Evolutionary conservation across 768 basidiomycete species (phyloP).

Genomic region (Panaeolus papilionaceus): DNA sequence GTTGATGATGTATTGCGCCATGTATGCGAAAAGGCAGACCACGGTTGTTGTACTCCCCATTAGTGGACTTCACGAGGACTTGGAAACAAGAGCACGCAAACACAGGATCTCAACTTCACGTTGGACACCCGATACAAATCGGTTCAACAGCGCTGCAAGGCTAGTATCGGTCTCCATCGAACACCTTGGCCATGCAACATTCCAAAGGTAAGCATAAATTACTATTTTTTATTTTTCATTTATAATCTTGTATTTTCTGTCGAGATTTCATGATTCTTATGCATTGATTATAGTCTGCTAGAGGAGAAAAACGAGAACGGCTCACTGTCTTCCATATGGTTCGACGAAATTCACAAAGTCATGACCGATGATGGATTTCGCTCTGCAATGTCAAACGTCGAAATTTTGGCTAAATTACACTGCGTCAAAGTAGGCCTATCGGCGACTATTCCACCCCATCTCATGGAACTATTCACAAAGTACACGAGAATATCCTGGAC

Average conservation of each 20-base stretch:
- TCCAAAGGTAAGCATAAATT: slow-evolving; percentile 14
- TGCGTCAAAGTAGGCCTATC: slow-evolving; percentile 8
- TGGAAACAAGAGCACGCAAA: slow-evolving; percentile 4
- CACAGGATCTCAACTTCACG: neutral
- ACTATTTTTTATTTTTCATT: neutral
- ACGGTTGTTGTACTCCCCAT: slow-evolving; percentile 25
- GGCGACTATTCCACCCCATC: slow-evolving; percentile 13
- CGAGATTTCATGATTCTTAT: too few relatives aligned
- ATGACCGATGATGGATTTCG: slow-evolving; percentile 21
- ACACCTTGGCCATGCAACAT: slow-evolving; percentile 5
- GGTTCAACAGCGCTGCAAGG: neutral
- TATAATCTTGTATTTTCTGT: too few relatives aligned
- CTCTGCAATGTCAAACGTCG: neutral
- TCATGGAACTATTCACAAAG: neutral
- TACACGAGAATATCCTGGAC: slow-evolving; percentile 16
- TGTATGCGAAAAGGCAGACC: neutral
- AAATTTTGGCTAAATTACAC: neutral
- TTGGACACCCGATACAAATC: slow-evolving; percentile 3
- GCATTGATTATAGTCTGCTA: neutral
- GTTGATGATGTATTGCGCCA: slow-evolving; percentile 19
- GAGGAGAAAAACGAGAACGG: neutral
- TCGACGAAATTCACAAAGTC: slow-evolving; percentile 28
- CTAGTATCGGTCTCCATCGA: slow-evolving; percentile 22
- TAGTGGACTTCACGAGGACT: slow-evolving; percentile 21
- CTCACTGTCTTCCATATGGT: slow-evolving; percentile 12